These are phyloP conservation scores for Colletotrichum sp. DNA, from an alignment of 2,329 filamentous ascomycete genomes.

Conservation along the genomic window DNA sequence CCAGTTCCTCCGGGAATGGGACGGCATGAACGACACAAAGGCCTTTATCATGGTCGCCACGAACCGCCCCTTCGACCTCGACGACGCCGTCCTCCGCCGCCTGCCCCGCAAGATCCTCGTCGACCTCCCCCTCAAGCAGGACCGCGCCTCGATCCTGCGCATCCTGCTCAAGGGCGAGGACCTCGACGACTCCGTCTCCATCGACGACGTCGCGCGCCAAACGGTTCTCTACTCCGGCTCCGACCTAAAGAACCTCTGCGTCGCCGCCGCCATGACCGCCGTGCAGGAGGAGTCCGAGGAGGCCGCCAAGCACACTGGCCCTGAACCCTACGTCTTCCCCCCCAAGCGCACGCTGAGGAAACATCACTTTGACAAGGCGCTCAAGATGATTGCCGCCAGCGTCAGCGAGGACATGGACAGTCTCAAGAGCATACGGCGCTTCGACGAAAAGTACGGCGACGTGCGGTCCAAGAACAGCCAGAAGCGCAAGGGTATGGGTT, in stretches of 20 bases:
- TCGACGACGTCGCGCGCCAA: slow-evolving; percentile 66
- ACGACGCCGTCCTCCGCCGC: slow-evolving; percentile 83
- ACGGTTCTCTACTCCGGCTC: slow-evolving; percentile 84
- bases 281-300: slow-evolving; percentile 72
- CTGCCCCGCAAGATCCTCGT: slow-evolving; percentile 75
- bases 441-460: slow-evolving; percentile 94
- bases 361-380: slow-evolving; percentile 82
- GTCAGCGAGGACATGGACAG: slow-evolving; percentile 94
- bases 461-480: slow-evolving; percentile 58
- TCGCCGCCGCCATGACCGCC: slow-evolving; percentile 79
- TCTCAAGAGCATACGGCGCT: slow-evolving; percentile 86
- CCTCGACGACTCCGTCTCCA: slow-evolving; percentile 64
- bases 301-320: slow-evolving; percentile 40
- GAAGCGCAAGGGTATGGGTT: slow-evolving; percentile 61
- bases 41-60: slow-evolving; percentile 99
- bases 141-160: slow-evolving; percentile 70
- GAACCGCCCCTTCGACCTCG: slow-evolving; percentile 92
- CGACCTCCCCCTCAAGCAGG: slow-evolving; percentile 71
- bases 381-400: slow-evolving; percentile 88
- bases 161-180: slow-evolving; percentile 75
- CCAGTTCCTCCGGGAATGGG: slow-evolving; percentile 96
- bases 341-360: slow-evolving; percentile 68
- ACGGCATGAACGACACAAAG: slow-evolving; percentile 80
- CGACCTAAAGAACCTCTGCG: slow-evolving; percentile 82
- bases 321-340: slow-evolving; percentile 64